Conservation (phyloP, 495 filamentous ascomycete species). For the Podospora sp. region DNA sequence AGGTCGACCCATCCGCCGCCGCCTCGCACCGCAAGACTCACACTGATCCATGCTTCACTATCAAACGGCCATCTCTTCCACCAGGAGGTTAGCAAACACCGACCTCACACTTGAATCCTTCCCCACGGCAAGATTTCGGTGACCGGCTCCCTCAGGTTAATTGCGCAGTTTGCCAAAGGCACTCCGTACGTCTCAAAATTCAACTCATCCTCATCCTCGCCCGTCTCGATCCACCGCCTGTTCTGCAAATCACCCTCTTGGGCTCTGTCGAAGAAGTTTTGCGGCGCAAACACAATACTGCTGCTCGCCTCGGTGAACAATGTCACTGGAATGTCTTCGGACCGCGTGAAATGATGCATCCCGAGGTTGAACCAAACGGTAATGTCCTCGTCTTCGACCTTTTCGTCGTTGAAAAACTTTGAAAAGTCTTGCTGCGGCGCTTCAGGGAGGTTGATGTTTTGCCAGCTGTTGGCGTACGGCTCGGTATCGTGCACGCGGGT, state of each 20-base stretch:
- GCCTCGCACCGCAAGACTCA: neutral
- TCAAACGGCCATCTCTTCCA: too few species aligned
- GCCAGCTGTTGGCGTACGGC: constrained; percentile 49
- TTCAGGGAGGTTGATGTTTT: constrained; percentile 50
- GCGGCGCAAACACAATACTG: constrained; percentile 49
- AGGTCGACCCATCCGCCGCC: neutral
- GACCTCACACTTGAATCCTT: neutral
- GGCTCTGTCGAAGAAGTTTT: constrained; percentile 44
- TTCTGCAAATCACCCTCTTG: constrained; percentile 29
- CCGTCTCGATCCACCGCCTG: constrained; percentile 20
- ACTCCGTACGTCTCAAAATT: constrained; percentile 26
- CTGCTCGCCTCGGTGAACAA: constrained; percentile 51
- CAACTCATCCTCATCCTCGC: constrained; percentile 14
- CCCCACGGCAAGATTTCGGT: constrained; percentile 16
- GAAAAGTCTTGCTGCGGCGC: constrained; percentile 57
- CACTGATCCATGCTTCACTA: too few species aligned
- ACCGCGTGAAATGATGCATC: constrained; percentile 60
- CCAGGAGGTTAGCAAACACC: neutral
- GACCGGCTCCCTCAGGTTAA: constrained; percentile 24
- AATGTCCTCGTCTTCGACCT: constrained; percentile 54
- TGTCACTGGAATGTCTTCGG: constrained; percentile 58
- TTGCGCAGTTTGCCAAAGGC: constrained; percentile 19
- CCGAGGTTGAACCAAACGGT: constrained; percentile 56
- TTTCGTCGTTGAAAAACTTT: constrained; percentile 57
- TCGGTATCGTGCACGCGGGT: constrained; percentile 58